A percentile compares a stretch with the other conserved stretches of the same genome.
Conservation (phyloP, 805 yeast species). For the Saccharomycopsis microspora region DNA sequence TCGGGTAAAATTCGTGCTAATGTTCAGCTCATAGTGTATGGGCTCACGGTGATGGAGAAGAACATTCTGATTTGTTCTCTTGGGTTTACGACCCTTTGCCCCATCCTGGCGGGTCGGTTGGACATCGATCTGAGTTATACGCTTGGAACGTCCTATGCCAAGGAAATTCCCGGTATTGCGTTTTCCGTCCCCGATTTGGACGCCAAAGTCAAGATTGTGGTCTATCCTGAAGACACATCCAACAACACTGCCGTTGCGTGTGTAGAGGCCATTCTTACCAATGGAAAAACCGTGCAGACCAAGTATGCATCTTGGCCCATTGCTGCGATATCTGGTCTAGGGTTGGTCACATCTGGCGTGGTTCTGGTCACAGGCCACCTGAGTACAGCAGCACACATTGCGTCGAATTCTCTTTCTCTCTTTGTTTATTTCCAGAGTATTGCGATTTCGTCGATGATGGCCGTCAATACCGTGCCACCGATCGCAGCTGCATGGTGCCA, state of each 20-base stretch:
- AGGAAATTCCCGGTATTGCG: constrained; percentile 69
- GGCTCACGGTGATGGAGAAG: constrained; percentile 48
- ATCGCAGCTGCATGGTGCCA: constrained; percentile 98
- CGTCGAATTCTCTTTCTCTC: constrained; percentile 88
- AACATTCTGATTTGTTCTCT: constrained; percentile 56
- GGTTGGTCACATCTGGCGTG: constrained; percentile 78
- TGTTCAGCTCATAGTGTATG: constrained; percentile 65
- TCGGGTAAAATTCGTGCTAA: constrained; percentile 60
- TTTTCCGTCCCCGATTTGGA: constrained; percentile 90
- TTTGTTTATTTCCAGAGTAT: constrained; percentile 90
- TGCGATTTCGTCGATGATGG: constrained; percentile 92
- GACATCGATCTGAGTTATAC: constrained; percentile 46
- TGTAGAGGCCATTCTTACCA: constrained; percentile 75
- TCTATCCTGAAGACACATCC: constrained; percentile 37
- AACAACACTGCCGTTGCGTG: constrained; percentile 59
- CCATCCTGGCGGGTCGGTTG: constrained; percentile 78
- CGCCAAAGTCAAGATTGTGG: constrained; percentile 73
- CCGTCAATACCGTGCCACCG: constrained; percentile 85
- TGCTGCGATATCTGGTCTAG: constrained; percentile 83
- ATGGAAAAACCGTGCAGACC: constrained; percentile 91
- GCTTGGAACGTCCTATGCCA: constrained; percentile 28
- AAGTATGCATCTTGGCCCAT: constrained; percentile 92
- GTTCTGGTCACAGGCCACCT: constrained; percentile 83
- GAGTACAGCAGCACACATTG: constrained; percentile 90
- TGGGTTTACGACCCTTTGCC: constrained; percentile 54